A percentile compares a stretch with the other conserved stretches of the same genome.
These are phyloP conservation scores for Umbelopsis isabellina DNA, from an alignment of 192 early-diverging fungal species.

Conservation along the genomic window DNA sequence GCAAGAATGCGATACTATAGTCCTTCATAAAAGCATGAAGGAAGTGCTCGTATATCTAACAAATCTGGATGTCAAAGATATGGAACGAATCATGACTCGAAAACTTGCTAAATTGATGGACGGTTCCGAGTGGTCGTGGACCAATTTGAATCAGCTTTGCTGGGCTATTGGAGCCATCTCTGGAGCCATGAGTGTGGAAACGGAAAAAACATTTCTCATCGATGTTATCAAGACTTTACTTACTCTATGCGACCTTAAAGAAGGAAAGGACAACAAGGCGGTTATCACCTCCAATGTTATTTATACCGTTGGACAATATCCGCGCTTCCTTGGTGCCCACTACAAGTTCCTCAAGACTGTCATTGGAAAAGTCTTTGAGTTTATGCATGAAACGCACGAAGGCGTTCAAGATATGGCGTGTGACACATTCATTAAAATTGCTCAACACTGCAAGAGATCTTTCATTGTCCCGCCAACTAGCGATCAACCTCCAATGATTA, in stretches of 20 bases:
- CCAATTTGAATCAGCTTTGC: constrained; percentile 96
- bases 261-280: constrained; percentile 63
- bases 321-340: constrained; percentile 25
- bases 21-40: constrained; percentile 95
- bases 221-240: constrained; percentile 98
- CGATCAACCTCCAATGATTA: constrained; percentile 16
- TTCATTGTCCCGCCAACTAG: neutral
- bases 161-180: constrained; percentile 99
- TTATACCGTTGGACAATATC: constrained; percentile 33
- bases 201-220: constrained; percentile 96
- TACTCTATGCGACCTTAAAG: constrained; percentile 91
- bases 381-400: constrained; percentile 22
- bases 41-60: constrained; percentile 98
- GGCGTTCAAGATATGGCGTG: constrained; percentile 30
- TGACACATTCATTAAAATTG: constrained; percentile 30
- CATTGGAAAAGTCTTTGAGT: constrained; percentile 16
- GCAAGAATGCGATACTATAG: constrained; percentile 98
- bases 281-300: constrained; percentile 28
- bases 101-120: constrained; percentile 94
- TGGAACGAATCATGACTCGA: constrained; percentile 93
- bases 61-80: constrained; percentile 94
- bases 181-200: constrained; percentile 95
- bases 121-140: constrained; percentile 97
- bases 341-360: constrained; percentile 22
- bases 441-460: constrained; percentile 26